Evolutionary conservation across 768 basidiomycete genomes (phyloP), one percentile per base, ranked within the genome.

Genomic region (Hemileccinum impolitum): DNA sequence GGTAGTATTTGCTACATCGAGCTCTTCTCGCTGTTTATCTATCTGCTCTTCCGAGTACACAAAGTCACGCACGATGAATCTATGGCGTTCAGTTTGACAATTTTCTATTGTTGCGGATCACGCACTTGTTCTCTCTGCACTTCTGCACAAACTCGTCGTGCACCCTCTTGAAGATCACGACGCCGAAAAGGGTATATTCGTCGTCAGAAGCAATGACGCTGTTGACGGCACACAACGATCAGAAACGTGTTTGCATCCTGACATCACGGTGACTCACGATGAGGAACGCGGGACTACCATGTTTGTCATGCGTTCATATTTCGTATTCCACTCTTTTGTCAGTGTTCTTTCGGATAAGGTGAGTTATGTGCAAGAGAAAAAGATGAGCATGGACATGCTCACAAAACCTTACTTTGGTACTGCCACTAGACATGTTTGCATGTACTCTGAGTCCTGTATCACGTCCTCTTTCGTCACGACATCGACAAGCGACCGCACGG

Each of bases 241-340:
- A 55, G 47, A 52, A 59, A 51, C 48, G 48, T 51, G 53, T 55
- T 52, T 52, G 28, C 51, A 23, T 41, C 47, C 36, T 44, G 47
- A 50, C 17, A 44, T 40, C 37, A 53, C 48, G 40, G 35, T 36
- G 35, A 74, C 83, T 58, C 69, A 94, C 95, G 70, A 78, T 44
- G 93, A 84, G 38, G 93, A 93, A 44, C 96, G 80, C 13, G 96
- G 96, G 0, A 99, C 94, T 4, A 98, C 86, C 90, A 95, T 94
- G 30, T 78, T 59, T 0, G 88, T 76, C 40, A 99, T 70, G 41
- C 87, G 81, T 73, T 99, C 96, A 61, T 98, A 99, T 60, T 83
- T 90, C 19, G 72, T 60, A 59, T 81, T 85, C 94, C 94, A 99
- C 18, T 95, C 91, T 67, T 94, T 97, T 25, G 79, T 72, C 15